These are phyloP conservation scores for Sclerotinia glacialis DNA, from an alignment of 2,329 filamentous ascomycete species.

Conservation along the genomic window DNA sequence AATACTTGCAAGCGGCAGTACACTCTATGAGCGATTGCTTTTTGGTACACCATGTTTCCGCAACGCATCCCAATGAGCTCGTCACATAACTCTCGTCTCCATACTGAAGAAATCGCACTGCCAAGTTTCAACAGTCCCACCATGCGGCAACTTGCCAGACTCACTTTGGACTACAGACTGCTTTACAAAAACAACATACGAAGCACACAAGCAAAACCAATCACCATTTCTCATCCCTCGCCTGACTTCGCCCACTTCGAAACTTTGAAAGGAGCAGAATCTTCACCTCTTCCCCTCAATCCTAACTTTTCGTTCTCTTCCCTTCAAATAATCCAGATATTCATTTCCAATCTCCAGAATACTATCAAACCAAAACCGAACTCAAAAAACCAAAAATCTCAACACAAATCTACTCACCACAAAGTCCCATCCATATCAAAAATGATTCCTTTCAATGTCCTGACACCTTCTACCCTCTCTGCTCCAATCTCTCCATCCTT, in stretches of 20 bases:
- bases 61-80: too few species aligned
- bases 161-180: background rate
- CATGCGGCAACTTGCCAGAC: background rate
- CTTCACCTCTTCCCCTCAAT: slow-evolving; percentile 48
- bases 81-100: too few species aligned
- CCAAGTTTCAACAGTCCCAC: too few species aligned
- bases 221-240: background rate
- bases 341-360: slow-evolving; percentile 48
- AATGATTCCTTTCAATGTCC: slow-evolving; percentile 59
- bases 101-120: too few species aligned
- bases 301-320: slow-evolving; percentile 24
- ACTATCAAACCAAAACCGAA: slow-evolving; percentile 44
- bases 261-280: slow-evolving; percentile 42
- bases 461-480: slow-evolving; percentile 32
- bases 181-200: background rate
- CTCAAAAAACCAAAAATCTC: background rate
- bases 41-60: too few species aligned
- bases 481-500: slow-evolving; percentile 30
- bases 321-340: slow-evolving; percentile 41
- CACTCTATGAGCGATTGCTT: background rate
- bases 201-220: background rate
- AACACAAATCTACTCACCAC: slow-evolving; percentile 60
- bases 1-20: background rate
- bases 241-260: background rate
- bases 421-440: slow-evolving; percentile 97